phyloP scores from a whole-genome alignment of 1,284 basidiomycete genomes.

The Papiliotrema nemorosa region DNA sequence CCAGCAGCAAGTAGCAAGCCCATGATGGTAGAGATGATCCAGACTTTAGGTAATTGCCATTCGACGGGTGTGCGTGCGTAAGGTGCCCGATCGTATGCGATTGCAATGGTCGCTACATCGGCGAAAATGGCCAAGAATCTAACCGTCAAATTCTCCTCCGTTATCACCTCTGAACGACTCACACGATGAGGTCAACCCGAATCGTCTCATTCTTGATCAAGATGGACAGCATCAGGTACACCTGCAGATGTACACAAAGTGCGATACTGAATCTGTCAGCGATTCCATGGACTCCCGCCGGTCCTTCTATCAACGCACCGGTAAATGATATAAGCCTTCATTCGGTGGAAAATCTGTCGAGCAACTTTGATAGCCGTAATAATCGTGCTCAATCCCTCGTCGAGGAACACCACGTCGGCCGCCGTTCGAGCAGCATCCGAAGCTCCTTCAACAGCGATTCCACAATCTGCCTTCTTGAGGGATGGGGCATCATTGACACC shows the following conservation, averaged over 20 bases:
- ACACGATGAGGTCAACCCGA: constrained; percentile 56
- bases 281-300: too few relatives aligned
- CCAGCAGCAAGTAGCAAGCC: constrained; percentile 52
- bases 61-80: constrained; percentile 55
- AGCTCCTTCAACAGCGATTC: constrained; percentile 63
- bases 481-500: constrained; percentile 60
- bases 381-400: constrained; percentile 53
- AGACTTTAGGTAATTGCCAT: constrained; percentile 59
- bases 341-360: constrained; percentile 59
- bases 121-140: constrained; percentile 58
- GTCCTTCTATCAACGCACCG: too few relatives aligned
- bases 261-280: too few relatives aligned
- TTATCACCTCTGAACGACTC: constrained; percentile 3
- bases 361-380: constrained; percentile 59
- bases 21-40: constrained; percentile 55
- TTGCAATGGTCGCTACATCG: constrained; percentile 55
- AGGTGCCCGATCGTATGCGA: constrained; percentile 54
- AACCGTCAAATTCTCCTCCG: not conserved
- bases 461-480: constrained; percentile 58
- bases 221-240: constrained; percentile 56
- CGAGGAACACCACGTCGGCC: constrained; percentile 59
- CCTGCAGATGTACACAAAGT: constrained; percentile 58
- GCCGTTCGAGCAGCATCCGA: constrained; percentile 61
- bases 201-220: constrained; percentile 57
- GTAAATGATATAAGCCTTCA: constrained; percentile 55